phyloP scores from a whole-genome alignment of 164 flowering plant species.

The Sedum album region DNA sequence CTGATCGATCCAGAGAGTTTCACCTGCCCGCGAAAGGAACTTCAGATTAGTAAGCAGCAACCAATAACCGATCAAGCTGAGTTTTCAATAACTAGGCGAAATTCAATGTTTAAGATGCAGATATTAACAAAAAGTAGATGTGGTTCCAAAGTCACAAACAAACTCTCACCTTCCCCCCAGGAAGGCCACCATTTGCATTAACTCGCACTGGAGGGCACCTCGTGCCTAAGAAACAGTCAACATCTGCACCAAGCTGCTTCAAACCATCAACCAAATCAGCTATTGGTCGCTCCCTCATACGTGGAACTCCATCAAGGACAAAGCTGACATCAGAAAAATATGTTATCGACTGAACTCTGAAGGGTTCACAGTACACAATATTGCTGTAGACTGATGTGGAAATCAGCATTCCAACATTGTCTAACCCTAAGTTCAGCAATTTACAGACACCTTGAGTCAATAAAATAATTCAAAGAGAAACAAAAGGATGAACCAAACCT shows the following conservation, averaged over 20 bases:
- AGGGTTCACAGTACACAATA: too few species aligned
- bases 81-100: background rate
- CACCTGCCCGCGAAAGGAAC: slow-evolving; percentile 49
- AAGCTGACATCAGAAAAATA: slow-evolving; percentile 39
- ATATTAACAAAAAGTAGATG: background rate
- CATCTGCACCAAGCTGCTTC: slow-evolving; percentile 97
- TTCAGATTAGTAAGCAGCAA: background rate
- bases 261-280: slow-evolving; percentile 86
- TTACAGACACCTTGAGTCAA: background rate
- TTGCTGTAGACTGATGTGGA: background rate
- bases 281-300: slow-evolving; percentile 99
- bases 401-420: background rate
- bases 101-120: background rate
- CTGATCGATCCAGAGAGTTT: slow-evolving; percentile 92
- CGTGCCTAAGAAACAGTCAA: slow-evolving; percentile 78
- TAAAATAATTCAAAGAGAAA: background rate
- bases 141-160: background rate
- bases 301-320: slow-evolving; percentile 92
- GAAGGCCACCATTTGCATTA: slow-evolving; percentile 91
- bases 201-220: slow-evolving; percentile 92
- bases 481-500: slow-evolving; percentile 34
- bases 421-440: background rate
- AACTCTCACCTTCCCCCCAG: slow-evolving; percentile 80
- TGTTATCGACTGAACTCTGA: background rate
- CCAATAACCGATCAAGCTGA: background rate